Evolutionary conservation across 1,284 basidiomycete genomes (phyloP).

Genomic region (Xerocomus minutiporus): DNA sequence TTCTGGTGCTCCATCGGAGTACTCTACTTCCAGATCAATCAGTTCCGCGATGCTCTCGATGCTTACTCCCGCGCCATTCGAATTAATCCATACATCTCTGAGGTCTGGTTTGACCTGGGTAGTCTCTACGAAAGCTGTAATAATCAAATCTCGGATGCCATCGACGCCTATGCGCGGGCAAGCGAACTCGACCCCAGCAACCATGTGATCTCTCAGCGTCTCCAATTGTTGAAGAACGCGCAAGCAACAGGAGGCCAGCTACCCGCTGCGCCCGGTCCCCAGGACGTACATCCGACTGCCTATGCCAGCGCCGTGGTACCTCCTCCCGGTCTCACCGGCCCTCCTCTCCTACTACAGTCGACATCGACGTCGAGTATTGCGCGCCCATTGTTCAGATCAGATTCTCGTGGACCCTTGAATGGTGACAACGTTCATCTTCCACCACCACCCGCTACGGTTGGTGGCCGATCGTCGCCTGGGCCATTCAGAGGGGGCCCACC

Average conservation of each 20-base stretch:
- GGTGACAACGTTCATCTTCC: slow-evolving; percentile 55
- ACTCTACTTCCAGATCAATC: slow-evolving; percentile 99
- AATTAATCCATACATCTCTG: slow-evolving; percentile 98
- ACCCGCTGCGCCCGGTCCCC: slow-evolving; percentile 81
- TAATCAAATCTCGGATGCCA: slow-evolving; percentile 97
- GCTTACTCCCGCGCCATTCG: slow-evolving; percentile 98
- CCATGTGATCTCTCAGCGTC: slow-evolving; percentile 70
- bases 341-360: slow-evolving; percentile 57
- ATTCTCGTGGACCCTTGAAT: slow-evolving; percentile 54
- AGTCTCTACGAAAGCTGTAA: slow-evolving; percentile 98
- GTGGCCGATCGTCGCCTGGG: slow-evolving; percentile 51
- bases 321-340: slow-evolving; percentile 58
- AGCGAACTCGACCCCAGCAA: slow-evolving; percentile 86
- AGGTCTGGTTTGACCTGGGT: slow-evolving; percentile 99
- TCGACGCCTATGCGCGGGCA: slow-evolving; percentile 94
- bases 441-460: slow-evolving; percentile 48
- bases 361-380: slow-evolving; percentile 32
- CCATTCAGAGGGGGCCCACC: slow-evolving; percentile 76
- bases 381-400: slow-evolving; percentile 58
- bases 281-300: slow-evolving; percentile 93
- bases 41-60: slow-evolving; percentile 96
- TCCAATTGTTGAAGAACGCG: slow-evolving; percentile 75
- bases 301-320: slow-evolving; percentile 72
- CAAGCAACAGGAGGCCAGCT: slow-evolving; percentile 76
- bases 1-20: slow-evolving; percentile 99